phyloP scores from a whole-genome alignment of 192 early-diverging fungal genomes.

The Podila epigama region DNA sequence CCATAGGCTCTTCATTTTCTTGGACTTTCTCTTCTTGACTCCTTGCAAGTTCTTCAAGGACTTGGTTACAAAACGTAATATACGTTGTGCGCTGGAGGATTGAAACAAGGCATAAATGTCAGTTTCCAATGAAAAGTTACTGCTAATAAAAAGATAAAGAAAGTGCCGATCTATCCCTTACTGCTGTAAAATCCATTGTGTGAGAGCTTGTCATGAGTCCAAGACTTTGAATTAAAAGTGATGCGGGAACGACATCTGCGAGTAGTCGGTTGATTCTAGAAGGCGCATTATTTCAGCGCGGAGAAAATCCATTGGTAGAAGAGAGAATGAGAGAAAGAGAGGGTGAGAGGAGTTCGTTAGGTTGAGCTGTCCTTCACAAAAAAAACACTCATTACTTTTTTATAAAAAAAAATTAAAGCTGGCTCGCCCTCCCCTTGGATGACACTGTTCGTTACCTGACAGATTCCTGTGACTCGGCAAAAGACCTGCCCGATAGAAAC shows the following conservation, averaged over 20 bases:
- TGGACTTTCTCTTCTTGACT: not conserved
- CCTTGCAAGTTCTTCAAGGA: not conserved
- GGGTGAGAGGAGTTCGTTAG: no score
- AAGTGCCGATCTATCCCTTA: not conserved
- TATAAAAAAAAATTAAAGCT: no score
- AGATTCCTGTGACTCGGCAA: not conserved
- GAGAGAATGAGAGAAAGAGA: no score
- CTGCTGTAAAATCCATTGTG: not conserved
- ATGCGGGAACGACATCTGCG: not conserved
- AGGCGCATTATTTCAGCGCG: not conserved
- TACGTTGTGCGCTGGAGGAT: no score
- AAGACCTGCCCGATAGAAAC: not conserved
- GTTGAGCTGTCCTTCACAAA: no score
- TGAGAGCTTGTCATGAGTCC: conserved; percentile 8
- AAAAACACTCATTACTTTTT: no score
- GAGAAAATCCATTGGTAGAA: no score
- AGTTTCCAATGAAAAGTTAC: not conserved
- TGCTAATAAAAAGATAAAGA: not conserved
- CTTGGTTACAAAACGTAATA: not conserved
- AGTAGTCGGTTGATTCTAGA: conserved; percentile 1
- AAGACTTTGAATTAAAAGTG: conserved; percentile 1
- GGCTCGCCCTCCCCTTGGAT: no score
- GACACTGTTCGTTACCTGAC: not conserved
- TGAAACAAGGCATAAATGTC: no score
- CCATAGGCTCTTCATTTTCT: no score